Conservation (phyloP, 768 basidiomycete genomes). For the Trametes meyenii region DNA sequence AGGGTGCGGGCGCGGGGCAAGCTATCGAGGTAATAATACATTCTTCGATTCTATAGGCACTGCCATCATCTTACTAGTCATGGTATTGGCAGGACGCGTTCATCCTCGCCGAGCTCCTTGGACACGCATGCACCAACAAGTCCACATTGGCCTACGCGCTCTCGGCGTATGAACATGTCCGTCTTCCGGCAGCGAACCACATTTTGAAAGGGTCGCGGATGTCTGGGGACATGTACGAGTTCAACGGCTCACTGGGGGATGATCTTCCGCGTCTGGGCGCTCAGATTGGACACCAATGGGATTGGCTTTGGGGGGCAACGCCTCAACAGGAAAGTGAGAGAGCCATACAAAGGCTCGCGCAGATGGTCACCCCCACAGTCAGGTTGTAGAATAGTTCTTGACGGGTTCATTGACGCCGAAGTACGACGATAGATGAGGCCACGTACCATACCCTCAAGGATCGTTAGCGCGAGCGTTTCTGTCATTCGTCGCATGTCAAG, state of each 20-base stretch:
- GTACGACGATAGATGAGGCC: not conserved
- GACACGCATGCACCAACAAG: slow-evolving; percentile 27
- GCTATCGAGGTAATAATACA: slow-evolving; percentile 34
- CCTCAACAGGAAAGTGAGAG: slow-evolving; percentile 38
- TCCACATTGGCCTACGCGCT: slow-evolving; percentile 28
- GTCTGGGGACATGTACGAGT: slow-evolving; percentile 34
- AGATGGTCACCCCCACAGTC: not conserved
- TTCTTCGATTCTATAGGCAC: no score
- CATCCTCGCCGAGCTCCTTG: slow-evolving; percentile 34
- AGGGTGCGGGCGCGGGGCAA: slow-evolving; percentile 39
- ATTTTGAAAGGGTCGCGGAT: slow-evolving; percentile 28
- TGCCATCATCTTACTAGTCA: not conserved
- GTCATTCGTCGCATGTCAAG: no score
- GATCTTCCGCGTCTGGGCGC: slow-evolving; percentile 42
- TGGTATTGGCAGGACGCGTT: slow-evolving; percentile 34
- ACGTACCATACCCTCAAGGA: not conserved
- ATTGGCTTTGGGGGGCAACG: slow-evolving; percentile 43
- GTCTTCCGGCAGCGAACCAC: slow-evolving; percentile 33
- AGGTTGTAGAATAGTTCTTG: slow-evolving; percentile 4
- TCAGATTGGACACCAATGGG: slow-evolving; percentile 45
- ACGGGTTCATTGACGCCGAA: not conserved
- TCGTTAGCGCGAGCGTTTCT: no score
- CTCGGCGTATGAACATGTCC: slow-evolving; percentile 34
- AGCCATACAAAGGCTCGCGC: slow-evolving; percentile 13
- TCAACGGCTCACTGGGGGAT: slow-evolving; percentile 40